These are phyloP conservation scores for Talaromyces albobiverticillius DNA, from an alignment of 2,329 filamentous ascomycete genomes.

Conservation along the genomic window DNA sequence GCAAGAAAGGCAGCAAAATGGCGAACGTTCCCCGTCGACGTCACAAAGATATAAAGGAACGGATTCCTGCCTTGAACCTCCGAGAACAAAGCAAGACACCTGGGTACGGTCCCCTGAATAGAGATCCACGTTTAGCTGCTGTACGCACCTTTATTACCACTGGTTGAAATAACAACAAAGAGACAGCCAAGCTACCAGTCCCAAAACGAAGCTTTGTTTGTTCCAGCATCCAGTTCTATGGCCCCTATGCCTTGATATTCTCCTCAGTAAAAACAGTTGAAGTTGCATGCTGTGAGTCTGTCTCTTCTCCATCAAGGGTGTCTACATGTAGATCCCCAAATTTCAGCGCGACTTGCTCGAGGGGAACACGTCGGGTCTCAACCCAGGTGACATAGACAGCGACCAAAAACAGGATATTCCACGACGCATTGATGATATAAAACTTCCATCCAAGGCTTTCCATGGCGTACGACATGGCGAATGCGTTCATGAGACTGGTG, in stretches of 20 bases:
- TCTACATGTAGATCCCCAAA: background rate
- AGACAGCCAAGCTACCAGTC: no score
- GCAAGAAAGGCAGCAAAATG: no score
- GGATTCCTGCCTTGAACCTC: no score
- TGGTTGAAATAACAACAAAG: no score
- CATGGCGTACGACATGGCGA: slow-evolving; percentile 11
- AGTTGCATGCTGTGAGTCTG: background rate
- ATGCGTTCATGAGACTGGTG: background rate
- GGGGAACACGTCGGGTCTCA: slow-evolving; percentile 14
- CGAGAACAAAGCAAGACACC: no score
- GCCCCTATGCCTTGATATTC: background rate
- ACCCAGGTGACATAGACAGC: slow-evolving; percentile 4
- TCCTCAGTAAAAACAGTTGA: background rate
- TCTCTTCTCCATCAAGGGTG: background rate
- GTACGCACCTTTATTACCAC: no score
- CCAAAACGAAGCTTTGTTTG: background rate
- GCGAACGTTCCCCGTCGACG: no score
- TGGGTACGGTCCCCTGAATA: no score
- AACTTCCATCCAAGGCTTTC: slow-evolving; percentile 9
- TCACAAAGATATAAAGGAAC: no score
- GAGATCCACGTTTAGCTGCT: no score
- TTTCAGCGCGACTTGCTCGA: slow-evolving; percentile 18
- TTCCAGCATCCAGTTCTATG: background rate
- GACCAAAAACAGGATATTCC: slow-evolving; percentile 2
- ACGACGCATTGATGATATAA: slow-evolving; percentile 12